These are phyloP conservation scores for Zea luxurians DNA, from an alignment of 176 grass and related monocot genomes.

Conservation along the genomic window DNA sequence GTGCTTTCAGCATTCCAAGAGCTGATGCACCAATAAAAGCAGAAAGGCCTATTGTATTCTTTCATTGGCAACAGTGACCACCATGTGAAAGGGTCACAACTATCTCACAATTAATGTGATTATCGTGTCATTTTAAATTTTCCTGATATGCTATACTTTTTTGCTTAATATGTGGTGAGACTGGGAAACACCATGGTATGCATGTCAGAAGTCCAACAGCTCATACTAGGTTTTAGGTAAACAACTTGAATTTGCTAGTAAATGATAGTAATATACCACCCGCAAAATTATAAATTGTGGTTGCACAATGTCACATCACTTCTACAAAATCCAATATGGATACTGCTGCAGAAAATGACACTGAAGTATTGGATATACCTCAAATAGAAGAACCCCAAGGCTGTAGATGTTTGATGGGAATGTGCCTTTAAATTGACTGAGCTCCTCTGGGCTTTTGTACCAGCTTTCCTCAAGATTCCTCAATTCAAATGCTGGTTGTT, in stretches of 20 bases:
- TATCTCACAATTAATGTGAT: background rate
- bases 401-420: conserved; percentile 78
- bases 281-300: conserved; percentile 16
- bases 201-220: background rate
- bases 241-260: conserved; percentile 1
- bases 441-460: conserved; percentile 86
- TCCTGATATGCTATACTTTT: background rate
- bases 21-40: conserved; percentile 16
- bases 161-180: background rate
- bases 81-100: background rate
- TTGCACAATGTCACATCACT: conserved; percentile 6
- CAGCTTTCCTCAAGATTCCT: conserved; percentile 80
- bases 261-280: background rate
- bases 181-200: background rate
- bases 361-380: conserved; percentile 57
- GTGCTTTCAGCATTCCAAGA: conserved; percentile 27
- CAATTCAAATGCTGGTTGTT: conserved; percentile 46
- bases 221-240: conserved; percentile 8
- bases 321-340: conserved; percentile 28
- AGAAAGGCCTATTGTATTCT: background rate
- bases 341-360: conserved; percentile 2
- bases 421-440: conserved; percentile 40
- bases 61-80: background rate
- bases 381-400: conserved; percentile 97
- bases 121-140: background rate